Evolutionary conservation across 495 filamentous ascomycete genomes (phyloP).

Genomic region (Immersiella caudata): DNA sequence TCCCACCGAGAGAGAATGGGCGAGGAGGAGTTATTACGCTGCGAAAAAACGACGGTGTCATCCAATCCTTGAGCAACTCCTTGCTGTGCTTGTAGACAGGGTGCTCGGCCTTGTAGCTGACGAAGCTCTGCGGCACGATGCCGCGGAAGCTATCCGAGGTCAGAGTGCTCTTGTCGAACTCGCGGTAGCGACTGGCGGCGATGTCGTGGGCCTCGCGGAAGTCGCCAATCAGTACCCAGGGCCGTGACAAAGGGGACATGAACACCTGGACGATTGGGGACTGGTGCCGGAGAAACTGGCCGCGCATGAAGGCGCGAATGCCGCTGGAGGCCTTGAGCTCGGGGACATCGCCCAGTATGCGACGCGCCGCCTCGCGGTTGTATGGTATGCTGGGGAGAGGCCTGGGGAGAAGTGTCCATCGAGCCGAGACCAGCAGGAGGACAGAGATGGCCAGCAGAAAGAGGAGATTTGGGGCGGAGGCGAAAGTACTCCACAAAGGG

Average conservation of each 20-base stretch:
- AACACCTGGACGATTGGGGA: conserved; percentile 46
- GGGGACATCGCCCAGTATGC: conserved; percentile 16
- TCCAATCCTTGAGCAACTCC: conserved; percentile 27
- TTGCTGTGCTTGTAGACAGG: conserved; percentile 22
- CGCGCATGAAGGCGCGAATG: background rate
- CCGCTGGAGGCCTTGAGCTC: conserved; percentile 2
- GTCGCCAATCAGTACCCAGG: conserved; percentile 40
- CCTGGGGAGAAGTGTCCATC: conserved; percentile 13
- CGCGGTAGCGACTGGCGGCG: conserved; percentile 32
- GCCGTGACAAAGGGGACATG: conserved; percentile 34
- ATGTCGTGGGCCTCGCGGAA: conserved; percentile 42
- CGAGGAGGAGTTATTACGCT: background rate
- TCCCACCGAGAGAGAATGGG: too few species aligned
- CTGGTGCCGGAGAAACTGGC: conserved; percentile 14
- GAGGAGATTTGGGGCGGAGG: too few species aligned
- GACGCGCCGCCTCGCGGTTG: background rate
- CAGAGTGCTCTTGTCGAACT: conserved; percentile 35
- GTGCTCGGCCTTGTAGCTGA: conserved; percentile 21
- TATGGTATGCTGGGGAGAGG: conserved; percentile 19
- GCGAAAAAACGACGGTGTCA: conserved; percentile 32
- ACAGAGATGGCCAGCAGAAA: too few species aligned
- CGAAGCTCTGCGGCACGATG: conserved; percentile 20
- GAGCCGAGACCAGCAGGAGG: background rate
- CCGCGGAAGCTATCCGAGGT: conserved; percentile 16
- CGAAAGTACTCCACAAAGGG: too few species aligned